A percentile compares a stretch with the other conserved stretches of the same genome.
These are phyloP conservation scores for Penicillium palitans DNA, from an alignment of 2,329 filamentous ascomycete species.

Conservation along the genomic window DNA sequence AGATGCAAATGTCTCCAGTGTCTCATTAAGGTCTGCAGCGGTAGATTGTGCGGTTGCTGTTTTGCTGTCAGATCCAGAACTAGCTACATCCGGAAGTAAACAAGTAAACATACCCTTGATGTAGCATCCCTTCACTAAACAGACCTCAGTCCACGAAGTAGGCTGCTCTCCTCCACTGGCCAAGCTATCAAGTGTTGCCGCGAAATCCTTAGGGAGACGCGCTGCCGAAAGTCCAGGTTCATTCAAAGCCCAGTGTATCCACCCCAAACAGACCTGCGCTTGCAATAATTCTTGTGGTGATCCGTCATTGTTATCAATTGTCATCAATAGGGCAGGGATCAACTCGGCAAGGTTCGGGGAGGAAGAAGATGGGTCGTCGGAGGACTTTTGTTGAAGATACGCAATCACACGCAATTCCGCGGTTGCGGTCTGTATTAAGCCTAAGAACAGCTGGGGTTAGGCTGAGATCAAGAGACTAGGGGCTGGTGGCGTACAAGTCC, in stretches of 20 bases:
- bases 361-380: slow-evolving; percentile 34
- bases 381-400: slow-evolving; percentile 44
- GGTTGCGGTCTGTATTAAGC: slow-evolving; percentile 68
- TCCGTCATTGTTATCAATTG: slow-evolving; percentile 59
- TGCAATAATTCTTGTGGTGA: slow-evolving; percentile 65
- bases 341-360: slow-evolving; percentile 47
- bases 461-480: slow-evolving; percentile 15
- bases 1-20: slow-evolving; percentile 65
- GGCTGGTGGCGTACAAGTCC: slow-evolving; percentile 64
- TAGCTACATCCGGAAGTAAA: slow-evolving; percentile 2
- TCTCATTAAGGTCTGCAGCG: slow-evolving; percentile 52
- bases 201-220: slow-evolving; percentile 64
- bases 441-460: slow-evolving; percentile 45
- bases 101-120: slow-evolving; percentile 63
- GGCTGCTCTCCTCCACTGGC: slow-evolving; percentile 54
- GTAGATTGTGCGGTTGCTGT: slow-evolving; percentile 50
- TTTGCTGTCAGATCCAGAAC: slow-evolving; percentile 13
- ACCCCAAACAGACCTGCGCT: slow-evolving; percentile 78
- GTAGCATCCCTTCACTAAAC: slow-evolving; percentile 75
- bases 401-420: slow-evolving; percentile 66
- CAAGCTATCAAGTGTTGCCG: slow-evolving; percentile 55
- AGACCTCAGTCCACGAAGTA: slow-evolving; percentile 78
- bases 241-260: slow-evolving; percentile 76
- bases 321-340: slow-evolving; percentile 45
- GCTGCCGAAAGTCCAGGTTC: slow-evolving; percentile 65